A percentile compares a stretch with the other conserved stretches of the same genome.
Conservation (phyloP, 2,329 filamentous ascomycete species). For the Colletotrichum sp. region DNA sequence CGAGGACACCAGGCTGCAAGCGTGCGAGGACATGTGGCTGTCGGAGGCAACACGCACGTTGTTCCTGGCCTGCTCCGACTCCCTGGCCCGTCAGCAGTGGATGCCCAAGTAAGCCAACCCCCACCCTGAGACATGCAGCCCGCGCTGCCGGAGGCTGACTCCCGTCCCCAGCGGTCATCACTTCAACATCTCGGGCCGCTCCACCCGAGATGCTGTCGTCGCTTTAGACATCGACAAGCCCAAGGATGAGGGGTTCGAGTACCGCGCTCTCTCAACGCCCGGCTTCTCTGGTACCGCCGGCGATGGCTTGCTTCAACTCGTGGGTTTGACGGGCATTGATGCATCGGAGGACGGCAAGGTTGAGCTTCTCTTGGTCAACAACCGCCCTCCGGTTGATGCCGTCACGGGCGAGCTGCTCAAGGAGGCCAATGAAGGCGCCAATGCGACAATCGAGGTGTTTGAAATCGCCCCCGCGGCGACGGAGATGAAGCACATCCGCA, state of each 20-base stretch:
- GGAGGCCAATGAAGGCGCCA: slow-evolving; percentile 66
- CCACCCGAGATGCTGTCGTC: slow-evolving; percentile 33
- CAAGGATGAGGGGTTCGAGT: slow-evolving; percentile 18
- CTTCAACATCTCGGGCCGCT: slow-evolving; percentile 32
- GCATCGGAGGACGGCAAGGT: slow-evolving; percentile 13
- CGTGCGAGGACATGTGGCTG: slow-evolving; percentile 37
- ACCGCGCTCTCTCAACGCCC: slow-evolving; percentile 27
- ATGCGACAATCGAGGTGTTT: slow-evolving; percentile 58
- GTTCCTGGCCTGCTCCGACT: slow-evolving; percentile 33
- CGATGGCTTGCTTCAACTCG: slow-evolving; percentile 32
- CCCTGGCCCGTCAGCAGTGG: slow-evolving; percentile 24
- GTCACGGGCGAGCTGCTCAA: slow-evolving; percentile 49
- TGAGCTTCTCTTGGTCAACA: slow-evolving; percentile 29
- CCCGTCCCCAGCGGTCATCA: not conserved
- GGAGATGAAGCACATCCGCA: slow-evolving; percentile 27
- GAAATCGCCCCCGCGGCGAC: slow-evolving; percentile 18
- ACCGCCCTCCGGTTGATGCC: slow-evolving; percentile 27
- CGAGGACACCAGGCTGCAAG: slow-evolving; percentile 26
- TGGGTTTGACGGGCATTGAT: slow-evolving; percentile 34
- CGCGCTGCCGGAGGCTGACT: not conserved
- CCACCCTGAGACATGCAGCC: not conserved
- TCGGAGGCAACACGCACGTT: slow-evolving; percentile 31
- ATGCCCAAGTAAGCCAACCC: slow-evolving; percentile 26
- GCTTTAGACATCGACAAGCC: slow-evolving; percentile 36
- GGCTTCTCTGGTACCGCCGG: slow-evolving; percentile 32